A percentile compares a stretch with the other conserved stretches of the same genome.
Conservation (phyloP, 768 basidiomycete genomes). For the Favolaschia claudopus region DNA sequence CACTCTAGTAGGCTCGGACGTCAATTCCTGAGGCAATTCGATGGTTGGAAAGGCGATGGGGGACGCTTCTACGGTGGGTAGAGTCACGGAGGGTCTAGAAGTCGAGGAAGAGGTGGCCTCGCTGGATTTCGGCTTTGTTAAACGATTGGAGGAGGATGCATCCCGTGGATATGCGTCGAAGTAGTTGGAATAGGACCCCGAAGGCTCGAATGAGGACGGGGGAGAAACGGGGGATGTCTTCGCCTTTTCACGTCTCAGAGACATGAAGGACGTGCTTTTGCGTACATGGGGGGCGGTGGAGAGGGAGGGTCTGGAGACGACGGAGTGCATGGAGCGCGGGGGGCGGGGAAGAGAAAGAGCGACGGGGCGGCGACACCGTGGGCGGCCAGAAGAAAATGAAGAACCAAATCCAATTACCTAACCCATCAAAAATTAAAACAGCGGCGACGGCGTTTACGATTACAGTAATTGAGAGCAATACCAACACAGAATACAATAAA, state of each 20-base stretch:
- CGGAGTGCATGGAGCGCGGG: conserved; percentile 13
- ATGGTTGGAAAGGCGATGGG: conserved; percentile 52
- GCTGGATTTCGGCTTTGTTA: conserved; percentile 39
- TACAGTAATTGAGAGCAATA: too few relatives aligned
- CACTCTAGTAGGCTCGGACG: conserved; percentile 32
- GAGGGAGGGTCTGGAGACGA: conserved; percentile 42
- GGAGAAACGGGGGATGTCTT: conserved; percentile 37
- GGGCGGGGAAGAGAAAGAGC: background rate
- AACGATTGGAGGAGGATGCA: conserved; percentile 43
- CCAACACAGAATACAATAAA: background rate
- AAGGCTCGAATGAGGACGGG: conserved; percentile 31
- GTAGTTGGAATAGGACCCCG: conserved; percentile 46
- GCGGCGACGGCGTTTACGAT: too few relatives aligned
- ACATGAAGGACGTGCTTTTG: conserved; percentile 66
- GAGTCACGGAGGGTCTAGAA: conserved; percentile 32
- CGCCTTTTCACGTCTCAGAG: conserved; percentile 59
- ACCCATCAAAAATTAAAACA: too few relatives aligned
- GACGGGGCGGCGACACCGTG: too few relatives aligned
- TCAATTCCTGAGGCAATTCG: conserved; percentile 40
- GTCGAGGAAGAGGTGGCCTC: conserved; percentile 31
- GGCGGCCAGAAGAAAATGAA: too few relatives aligned
- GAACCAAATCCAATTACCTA: too few relatives aligned
- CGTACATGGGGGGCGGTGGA: conserved; percentile 45
- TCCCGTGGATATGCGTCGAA: conserved; percentile 56
- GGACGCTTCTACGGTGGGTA: conserved; percentile 33